Base-by-base conservation (phyloP, 257 asterid genomes). In the Nicotiana attenuata region DNA sequence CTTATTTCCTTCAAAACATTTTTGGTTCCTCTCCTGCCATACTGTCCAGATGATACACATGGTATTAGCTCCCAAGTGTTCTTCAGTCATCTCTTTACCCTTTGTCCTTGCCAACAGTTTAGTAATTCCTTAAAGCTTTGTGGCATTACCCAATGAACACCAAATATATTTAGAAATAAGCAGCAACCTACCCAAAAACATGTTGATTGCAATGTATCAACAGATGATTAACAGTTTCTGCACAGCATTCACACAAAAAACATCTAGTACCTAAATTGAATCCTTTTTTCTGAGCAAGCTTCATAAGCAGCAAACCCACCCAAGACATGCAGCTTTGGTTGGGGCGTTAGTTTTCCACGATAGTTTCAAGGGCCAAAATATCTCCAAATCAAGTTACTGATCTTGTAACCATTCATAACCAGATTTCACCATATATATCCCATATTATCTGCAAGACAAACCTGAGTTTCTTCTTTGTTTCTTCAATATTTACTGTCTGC, bases 61-160 rank as follows among this genome's bases (percentile, higher is more conserved):
- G 14, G 69, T 11, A 71, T 50, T 68, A 45, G 45, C 55, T 67
- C 41, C 3, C 31, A n/a, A 68, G n/a, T 38, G 31, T 38, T 68
- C 55, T 35, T 68, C 31, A 38, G 77, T 68, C 24, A 35, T 38
- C 20, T 38, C 77, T 20, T 69, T 69, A 69, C 57, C 13, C 31
- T 41, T 69, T 69, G 33, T 69, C 77, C 57, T 69, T 41, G 13
- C 77, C 53, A 69, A 41, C 77, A 69, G 77, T 38, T 38, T 4
- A 10, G 6, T 20, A n/a, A 35, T 68, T 68, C 77, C 29, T 10
- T 6, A n/a, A 68, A 69, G 33, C 33, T 41, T 41, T 45, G 60
- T 69, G 78, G 78, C 78, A 71, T 71, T 31, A 45, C 60, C 35
- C 38, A 71, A 5, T 19, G 78, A 45, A 71, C 59, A 10, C 78